These are phyloP conservation scores for Aspergillus bertholletiae DNA, from an alignment of 495 filamentous ascomycete species.

Conservation along the genomic window DNA sequence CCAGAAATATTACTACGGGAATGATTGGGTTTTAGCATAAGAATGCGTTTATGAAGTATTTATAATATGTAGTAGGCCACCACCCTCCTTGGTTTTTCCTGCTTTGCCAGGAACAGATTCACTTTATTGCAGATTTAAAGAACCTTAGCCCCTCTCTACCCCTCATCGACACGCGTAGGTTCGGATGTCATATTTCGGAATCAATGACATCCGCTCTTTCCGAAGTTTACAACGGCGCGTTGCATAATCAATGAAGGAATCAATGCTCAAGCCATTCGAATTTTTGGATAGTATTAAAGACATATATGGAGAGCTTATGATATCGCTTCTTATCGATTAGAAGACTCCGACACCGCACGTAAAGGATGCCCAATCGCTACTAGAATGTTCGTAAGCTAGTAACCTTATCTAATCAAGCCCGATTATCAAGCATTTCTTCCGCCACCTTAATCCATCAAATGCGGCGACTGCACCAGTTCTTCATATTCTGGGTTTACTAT, in stretches of 20 bases:
- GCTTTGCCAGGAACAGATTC: neutral
- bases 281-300: too few relatives aligned
- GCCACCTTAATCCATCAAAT: slow-evolving; percentile 15
- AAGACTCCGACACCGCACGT: slow-evolving; percentile 28
- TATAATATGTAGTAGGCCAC: too few relatives aligned
- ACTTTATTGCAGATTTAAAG: neutral
- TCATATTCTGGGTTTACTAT: neutral
- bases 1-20: too few relatives aligned
- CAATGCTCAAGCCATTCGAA: neutral
- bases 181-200: neutral
- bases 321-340: too few relatives aligned
- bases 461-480: neutral
- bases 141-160: too few relatives aligned
- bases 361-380: slow-evolving; percentile 27
- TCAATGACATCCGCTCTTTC: neutral
- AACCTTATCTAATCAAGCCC: neutral
- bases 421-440: slow-evolving; percentile 44
- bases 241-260: too few relatives aligned
- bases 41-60: too few relatives aligned
- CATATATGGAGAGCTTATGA: too few relatives aligned
- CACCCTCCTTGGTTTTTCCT: too few relatives aligned
- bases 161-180: too few relatives aligned
- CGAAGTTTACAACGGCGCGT: neutral
- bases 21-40: too few relatives aligned
- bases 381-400: slow-evolving; percentile 34